A percentile compares a stretch with the other conserved stretches of the same genome.
phyloP scores from a whole-genome alignment of 352 stramenopile genomes.

The Globisporangium sylvaticum region DNA sequence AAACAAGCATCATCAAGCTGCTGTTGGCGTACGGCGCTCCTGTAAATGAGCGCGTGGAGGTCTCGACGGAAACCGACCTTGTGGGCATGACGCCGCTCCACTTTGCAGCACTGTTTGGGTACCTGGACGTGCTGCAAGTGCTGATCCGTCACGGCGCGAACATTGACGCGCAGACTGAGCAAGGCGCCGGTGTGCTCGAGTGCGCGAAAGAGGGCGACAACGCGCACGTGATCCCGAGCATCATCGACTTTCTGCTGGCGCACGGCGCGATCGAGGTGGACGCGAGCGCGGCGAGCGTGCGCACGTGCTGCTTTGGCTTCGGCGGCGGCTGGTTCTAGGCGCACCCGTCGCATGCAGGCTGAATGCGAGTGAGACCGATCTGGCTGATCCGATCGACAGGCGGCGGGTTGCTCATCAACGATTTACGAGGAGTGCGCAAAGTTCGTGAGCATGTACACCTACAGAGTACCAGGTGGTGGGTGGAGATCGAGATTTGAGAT shows the following conservation, averaged over 20 bases:
- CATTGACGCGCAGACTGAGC: constrained; percentile 17
- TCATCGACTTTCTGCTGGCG: constrained; percentile 15
- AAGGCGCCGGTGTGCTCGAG: constrained; percentile 17
- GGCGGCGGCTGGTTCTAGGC: not conserved
- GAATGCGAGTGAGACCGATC: not conserved
- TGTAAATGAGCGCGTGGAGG: constrained; percentile 18
- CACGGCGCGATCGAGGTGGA: constrained; percentile 16
- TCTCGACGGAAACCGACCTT: constrained; percentile 3
- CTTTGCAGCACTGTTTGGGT: constrained; percentile 16
- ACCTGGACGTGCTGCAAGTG: constrained; percentile 16
- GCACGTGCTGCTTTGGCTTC: constrained; percentile 14
- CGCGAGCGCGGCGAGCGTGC: constrained; percentile 10
- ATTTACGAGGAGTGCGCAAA: not conserved
- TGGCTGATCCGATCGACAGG: not conserved
- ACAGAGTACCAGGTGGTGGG: not conserved
- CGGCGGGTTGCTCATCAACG: not conserved
- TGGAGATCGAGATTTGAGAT: not conserved
- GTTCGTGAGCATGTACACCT: not conserved
- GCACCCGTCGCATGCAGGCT: no score
- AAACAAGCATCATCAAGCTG: constrained; percentile 26
- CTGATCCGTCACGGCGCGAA: constrained; percentile 17
- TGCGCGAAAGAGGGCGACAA: constrained; percentile 18
- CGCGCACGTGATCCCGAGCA: constrained; percentile 16
- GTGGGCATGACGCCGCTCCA: constrained; percentile 21
- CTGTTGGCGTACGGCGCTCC: constrained; percentile 23